These are phyloP conservation scores for Coffea humblotiana DNA, from an alignment of 305 asterid species.

Conservation along the genomic window DNA sequence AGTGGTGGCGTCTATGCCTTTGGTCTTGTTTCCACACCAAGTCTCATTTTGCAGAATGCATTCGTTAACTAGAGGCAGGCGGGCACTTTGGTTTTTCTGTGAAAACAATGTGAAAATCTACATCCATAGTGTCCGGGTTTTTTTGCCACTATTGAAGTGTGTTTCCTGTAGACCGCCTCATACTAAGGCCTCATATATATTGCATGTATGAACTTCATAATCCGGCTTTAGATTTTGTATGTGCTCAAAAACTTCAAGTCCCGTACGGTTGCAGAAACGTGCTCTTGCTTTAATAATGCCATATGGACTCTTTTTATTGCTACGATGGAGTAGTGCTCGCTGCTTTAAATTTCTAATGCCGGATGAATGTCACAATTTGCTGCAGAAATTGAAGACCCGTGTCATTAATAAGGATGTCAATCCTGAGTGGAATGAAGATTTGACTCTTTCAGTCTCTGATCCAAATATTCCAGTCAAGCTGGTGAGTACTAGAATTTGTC, in stretches of 20 bases:
- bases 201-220: not conserved
- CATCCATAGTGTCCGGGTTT: not conserved
- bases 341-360: constrained; percentile 11
- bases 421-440: constrained; percentile 85
- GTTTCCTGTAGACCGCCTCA: not conserved
- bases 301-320: not conserved
- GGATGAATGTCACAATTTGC: not conserved
- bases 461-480: constrained; percentile 51
- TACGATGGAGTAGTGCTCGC: not conserved
- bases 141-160: not conserved
- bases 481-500: constrained; percentile 37
- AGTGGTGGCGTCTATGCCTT: not conserved
- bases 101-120: not conserved
- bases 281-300: not conserved
- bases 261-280: not conserved
- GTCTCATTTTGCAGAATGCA: not conserved
- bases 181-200: not conserved
- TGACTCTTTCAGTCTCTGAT: constrained; percentile 63
- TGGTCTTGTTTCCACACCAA: not conserved
- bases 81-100: not conserved
- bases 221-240: not conserved
- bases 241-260: constrained; percentile 1
- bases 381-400: constrained; percentile 75
- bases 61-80: not conserved
- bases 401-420: constrained; percentile 65